phyloP scores from a whole-genome alignment of 2,329 filamentous ascomycete species.

The Ascochyta pisi region DNA sequence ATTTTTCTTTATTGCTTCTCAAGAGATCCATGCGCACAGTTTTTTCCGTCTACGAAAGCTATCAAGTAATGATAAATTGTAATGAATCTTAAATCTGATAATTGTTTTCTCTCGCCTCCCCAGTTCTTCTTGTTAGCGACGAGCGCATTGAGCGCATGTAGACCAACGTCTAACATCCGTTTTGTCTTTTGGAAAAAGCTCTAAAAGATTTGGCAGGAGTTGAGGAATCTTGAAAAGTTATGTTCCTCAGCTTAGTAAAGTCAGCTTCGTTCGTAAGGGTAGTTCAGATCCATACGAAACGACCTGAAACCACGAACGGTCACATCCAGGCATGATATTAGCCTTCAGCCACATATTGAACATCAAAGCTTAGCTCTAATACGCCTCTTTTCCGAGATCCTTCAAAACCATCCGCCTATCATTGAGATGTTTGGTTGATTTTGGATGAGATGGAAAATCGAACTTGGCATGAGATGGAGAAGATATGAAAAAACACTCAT shows the following conservation, averaged over 20 bases:
- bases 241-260: too few relatives aligned
- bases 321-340: neutral
- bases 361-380: constrained; percentile 10
- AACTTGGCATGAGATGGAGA: neutral
- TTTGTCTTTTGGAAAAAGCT: too few relatives aligned
- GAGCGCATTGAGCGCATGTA: too few relatives aligned
- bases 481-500: neutral
- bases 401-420: too few relatives aligned
- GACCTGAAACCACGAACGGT: neutral
- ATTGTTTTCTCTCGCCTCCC: too few relatives aligned
- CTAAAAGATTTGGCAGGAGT: too few relatives aligned
- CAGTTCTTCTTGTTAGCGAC: too few relatives aligned
- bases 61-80: neutral
- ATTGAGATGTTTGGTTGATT: too few relatives aligned
- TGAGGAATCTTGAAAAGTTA: too few relatives aligned
- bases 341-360: neutral
- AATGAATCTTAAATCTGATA: neutral
- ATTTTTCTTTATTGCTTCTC: neutral
- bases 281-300: neutral
- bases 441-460: neutral
- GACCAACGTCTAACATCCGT: too few relatives aligned
- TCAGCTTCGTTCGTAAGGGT: neutral
- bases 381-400: neutral
- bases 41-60: neutral
- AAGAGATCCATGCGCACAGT: neutral